These are phyloP conservation scores for Solioccasus polychromus DNA, from an alignment of 768 basidiomycete species.

Conservation along the genomic window DNA sequence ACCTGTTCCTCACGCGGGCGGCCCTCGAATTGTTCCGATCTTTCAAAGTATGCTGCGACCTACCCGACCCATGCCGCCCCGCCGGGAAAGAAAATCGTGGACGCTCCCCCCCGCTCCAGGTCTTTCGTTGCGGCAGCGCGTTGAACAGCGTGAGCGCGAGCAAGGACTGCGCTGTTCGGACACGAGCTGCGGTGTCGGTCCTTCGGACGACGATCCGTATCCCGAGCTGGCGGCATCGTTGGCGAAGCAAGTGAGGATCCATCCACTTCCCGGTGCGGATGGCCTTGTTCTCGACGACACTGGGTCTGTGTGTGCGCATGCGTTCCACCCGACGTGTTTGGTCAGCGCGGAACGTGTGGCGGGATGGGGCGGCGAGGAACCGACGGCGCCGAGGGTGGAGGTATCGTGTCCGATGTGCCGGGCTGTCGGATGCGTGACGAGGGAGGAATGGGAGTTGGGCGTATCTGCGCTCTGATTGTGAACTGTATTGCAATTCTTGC, in stretches of 20 bases:
- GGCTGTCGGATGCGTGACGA: slow-evolving; percentile 55
- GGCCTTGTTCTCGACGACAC: slow-evolving; percentile 16
- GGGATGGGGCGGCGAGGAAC: slow-evolving; percentile 53
- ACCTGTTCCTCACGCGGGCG: slow-evolving; percentile 1
- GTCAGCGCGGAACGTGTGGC: slow-evolving; percentile 66
- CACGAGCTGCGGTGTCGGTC: slow-evolving; percentile 70
- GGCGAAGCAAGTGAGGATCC: slow-evolving; percentile 25
- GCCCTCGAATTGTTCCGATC: slow-evolving; percentile 14
- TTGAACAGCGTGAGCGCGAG: slow-evolving; percentile 72
- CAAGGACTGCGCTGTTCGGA: slow-evolving; percentile 71
- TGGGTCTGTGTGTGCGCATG: slow-evolving; percentile 52
- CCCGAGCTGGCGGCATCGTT: slow-evolving; percentile 25
- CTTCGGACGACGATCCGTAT: slow-evolving; percentile 67
- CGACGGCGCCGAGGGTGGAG: slow-evolving; percentile 44
- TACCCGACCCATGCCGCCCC: slow-evolving; percentile 24
- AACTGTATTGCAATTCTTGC: background rate
- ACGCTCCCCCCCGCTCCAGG: slow-evolving; percentile 62
- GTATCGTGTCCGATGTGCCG: slow-evolving; percentile 77
- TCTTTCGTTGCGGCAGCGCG: slow-evolving; percentile 64
- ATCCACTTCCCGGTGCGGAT: slow-evolving; percentile 7
- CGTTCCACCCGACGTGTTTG: slow-evolving; percentile 70
- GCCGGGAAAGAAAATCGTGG: slow-evolving; percentile 49
- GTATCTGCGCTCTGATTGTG: slow-evolving; percentile 29
- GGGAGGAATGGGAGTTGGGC: slow-evolving; percentile 59
- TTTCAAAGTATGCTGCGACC: slow-evolving; percentile 23